phyloP scores from a whole-genome alignment of 129 eudicot genomes.

The Tanacetum coccineum region DNA sequence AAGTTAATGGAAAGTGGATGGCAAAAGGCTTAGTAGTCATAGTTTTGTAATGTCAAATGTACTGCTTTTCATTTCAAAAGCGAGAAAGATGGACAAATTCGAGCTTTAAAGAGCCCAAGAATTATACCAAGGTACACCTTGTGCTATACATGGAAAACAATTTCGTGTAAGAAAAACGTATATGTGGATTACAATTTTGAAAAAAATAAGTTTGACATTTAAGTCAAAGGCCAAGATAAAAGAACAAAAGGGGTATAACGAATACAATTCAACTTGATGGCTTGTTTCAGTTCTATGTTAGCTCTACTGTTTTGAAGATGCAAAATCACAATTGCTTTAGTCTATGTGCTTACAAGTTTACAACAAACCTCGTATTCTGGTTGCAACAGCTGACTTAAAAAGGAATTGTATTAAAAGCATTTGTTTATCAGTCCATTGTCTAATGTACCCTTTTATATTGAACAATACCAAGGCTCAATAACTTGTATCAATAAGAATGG shows the following conservation, averaged over 20 bases:
- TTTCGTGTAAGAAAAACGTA: background rate
- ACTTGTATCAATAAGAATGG: background rate
- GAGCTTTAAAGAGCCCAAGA: background rate
- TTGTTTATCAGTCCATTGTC: background rate
- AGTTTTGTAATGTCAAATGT: background rate
- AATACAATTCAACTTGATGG: too few species aligned
- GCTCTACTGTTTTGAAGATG: too few species aligned
- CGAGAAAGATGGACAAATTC: background rate
- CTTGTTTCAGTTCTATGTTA: too few species aligned
- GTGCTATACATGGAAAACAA: background rate
- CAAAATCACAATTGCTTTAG: too few species aligned
- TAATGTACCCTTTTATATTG: background rate
- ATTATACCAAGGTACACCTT: background rate
- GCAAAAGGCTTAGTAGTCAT: background rate
- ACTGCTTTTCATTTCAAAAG: background rate
- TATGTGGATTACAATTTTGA: background rate
- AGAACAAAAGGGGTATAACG: background rate
- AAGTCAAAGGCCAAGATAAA: background rate
- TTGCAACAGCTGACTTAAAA: too few species aligned
- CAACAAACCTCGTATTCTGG: too few species aligned
- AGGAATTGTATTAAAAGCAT: background rate
- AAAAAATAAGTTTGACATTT: background rate
- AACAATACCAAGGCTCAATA: background rate
- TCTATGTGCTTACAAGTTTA: too few species aligned
- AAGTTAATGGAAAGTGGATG: background rate